phyloP scores from a whole-genome alignment of 805 yeast species.

The Candida montana region DNA sequence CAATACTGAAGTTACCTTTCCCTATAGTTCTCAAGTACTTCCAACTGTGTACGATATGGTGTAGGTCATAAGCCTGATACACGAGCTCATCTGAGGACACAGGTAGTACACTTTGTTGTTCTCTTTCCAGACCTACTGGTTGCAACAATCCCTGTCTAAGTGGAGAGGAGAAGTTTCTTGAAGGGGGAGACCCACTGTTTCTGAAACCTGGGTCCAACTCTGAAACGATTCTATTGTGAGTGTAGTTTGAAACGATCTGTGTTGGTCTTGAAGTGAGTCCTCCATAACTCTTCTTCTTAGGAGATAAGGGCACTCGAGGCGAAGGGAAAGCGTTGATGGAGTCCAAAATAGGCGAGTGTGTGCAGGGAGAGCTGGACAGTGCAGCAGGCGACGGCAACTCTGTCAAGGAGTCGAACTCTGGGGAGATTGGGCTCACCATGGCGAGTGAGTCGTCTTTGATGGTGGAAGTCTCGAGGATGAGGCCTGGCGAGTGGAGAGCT shows the following conservation, averaged over 20 bases:
- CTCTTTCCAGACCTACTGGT: constrained; percentile 3
- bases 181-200: constrained; percentile 9
- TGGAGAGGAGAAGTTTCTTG: constrained; percentile 19
- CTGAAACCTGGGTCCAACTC: constrained; percentile 30
- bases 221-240: constrained; percentile 29
- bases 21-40: constrained; percentile 45
- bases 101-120: not conserved
- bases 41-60: constrained; percentile 24
- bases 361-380: too few species aligned
- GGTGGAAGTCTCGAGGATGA: too few species aligned
- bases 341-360: not conserved
- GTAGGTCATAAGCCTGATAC: constrained; percentile 16
- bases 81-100: not conserved
- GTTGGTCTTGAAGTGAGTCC: constrained; percentile 10
- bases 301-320: not conserved
- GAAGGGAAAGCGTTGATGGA: not conserved
- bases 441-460: not conserved
- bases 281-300: constrained; percentile 1
- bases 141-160: too few species aligned
- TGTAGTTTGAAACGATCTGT: not conserved
- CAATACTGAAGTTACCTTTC: constrained; percentile 64
- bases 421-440: constrained; percentile 22
- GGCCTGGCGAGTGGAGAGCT: too few species aligned
- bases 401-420: constrained; percentile 31
- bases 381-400: constrained; percentile 44